Evolutionary conservation across 805 yeast species (phyloP).

Genomic region (Hanseniaspora nectarophila): DNA sequence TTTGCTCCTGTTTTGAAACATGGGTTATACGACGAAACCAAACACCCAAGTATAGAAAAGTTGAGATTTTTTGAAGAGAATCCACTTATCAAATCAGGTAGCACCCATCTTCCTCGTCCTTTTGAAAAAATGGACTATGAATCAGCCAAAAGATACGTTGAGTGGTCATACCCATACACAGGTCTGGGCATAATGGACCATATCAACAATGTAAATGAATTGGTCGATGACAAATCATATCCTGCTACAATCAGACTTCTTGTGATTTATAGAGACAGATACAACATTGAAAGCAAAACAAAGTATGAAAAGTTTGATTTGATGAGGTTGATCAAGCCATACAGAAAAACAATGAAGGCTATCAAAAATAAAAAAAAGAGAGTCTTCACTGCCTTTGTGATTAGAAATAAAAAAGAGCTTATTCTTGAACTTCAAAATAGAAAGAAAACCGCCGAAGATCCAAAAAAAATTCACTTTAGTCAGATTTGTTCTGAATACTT

Average conservation of each 20-base stretch:
- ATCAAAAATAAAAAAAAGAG: slow-evolving; percentile 1
- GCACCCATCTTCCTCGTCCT: background rate
- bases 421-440: background rate
- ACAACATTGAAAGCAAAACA: background rate
- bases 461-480: background rate
- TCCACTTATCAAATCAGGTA: background rate
- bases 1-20: background rate
- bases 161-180: slow-evolving; percentile 11
- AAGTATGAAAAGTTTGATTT: background rate
- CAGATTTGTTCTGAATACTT: no score
- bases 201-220: background rate
- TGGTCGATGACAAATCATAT: background rate
- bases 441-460: background rate
- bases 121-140: background rate
- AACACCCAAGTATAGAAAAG: background rate
- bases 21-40: background rate
- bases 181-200: background rate
- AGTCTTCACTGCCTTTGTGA: background rate
- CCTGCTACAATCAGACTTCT: background rate
- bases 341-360: background rate
- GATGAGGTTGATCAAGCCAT: background rate
- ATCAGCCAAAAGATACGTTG: background rate
- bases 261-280: background rate
- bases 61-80: background rate
- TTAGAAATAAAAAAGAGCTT: background rate